Evolutionary conservation across 768 basidiomycete genomes (phyloP).

Genomic region (Xerocomellus intermedius): DNA sequence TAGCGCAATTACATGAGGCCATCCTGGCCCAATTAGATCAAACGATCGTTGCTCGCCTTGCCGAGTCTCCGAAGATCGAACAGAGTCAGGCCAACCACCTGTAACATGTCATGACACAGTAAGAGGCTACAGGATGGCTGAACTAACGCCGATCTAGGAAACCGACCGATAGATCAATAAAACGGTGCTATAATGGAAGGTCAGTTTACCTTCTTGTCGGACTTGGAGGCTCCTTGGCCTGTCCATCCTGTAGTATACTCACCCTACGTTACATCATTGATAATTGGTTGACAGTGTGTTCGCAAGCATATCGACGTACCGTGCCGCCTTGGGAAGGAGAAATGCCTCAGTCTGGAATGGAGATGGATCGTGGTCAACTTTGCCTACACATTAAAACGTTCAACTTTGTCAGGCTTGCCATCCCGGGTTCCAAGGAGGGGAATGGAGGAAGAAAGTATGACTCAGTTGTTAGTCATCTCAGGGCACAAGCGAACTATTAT

Average conservation of each 20-base stretch:
- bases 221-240: conserved; percentile 85
- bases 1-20: conserved; percentile 25
- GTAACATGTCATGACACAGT: conserved; percentile 14
- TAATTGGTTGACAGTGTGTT: not conserved
- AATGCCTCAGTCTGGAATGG: conserved; percentile 2
- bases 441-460: not conserved
- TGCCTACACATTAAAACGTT: conserved; percentile 78
- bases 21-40: not conserved
- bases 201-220: conserved; percentile 81
- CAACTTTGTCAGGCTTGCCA: conserved; percentile 51
- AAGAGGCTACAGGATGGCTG: conserved; percentile 3
- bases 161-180: not conserved
- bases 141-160: conserved; percentile 63
- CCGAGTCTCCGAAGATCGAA: conserved; percentile 86
- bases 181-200: not conserved
- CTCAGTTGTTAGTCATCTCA: not conserved
- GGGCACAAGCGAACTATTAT: not conserved
- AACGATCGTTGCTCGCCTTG: conserved; percentile 48
- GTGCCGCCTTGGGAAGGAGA: conserved; percentile 42
- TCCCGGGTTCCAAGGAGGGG: conserved; percentile 16
- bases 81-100: conserved; percentile 88
- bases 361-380: not conserved
- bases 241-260: conserved; percentile 98
- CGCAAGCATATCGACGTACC: conserved; percentile 25
- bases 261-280: conserved; percentile 41